Conservation (phyloP, 192 early-diverging fungal species). For the Backusella mclennaniae region DNA sequence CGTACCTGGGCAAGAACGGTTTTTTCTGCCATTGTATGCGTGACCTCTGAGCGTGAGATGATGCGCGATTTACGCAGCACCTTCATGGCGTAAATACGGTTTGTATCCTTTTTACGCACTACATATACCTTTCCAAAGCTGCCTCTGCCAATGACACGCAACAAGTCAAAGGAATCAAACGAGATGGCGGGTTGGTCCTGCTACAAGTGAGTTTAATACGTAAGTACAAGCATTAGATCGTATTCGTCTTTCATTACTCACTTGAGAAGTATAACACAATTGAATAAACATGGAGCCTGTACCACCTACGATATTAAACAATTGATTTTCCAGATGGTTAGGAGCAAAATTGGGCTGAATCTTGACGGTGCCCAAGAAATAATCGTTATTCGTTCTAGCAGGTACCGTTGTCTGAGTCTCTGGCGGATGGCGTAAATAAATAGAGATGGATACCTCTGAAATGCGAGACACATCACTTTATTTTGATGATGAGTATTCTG, state of each 20-base stretch:
- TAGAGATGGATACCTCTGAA: constrained; percentile 59
- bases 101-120: constrained; percentile 88
- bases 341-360: constrained; percentile 50
- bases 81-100: constrained; percentile 98
- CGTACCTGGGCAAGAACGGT: constrained; percentile 89
- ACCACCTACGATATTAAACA: constrained; percentile 45
- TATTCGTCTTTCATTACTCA: constrained; percentile 32
- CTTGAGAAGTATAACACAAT: constrained; percentile 67
- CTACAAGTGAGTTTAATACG: constrained; percentile 4
- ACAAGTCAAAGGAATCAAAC: constrained; percentile 89
- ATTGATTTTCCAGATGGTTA: constrained; percentile 34
- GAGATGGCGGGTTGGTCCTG: constrained; percentile 68
- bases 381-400: constrained; percentile 46
- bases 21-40: constrained; percentile 91
- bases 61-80: constrained; percentile 92
- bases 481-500: not conserved
- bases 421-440: constrained; percentile 55
- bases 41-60: constrained; percentile 88
- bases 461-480: constrained; percentile 60
- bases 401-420: constrained; percentile 35
- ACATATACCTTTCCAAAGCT: constrained; percentile 97
- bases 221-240: not conserved
- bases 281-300: constrained; percentile 73
- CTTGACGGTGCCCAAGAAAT: constrained; percentile 55
- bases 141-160: constrained; percentile 96